phyloP scores from a whole-genome alignment of 2,329 filamentous ascomycete species.

The Talaromyces amestolkiae region DNA sequence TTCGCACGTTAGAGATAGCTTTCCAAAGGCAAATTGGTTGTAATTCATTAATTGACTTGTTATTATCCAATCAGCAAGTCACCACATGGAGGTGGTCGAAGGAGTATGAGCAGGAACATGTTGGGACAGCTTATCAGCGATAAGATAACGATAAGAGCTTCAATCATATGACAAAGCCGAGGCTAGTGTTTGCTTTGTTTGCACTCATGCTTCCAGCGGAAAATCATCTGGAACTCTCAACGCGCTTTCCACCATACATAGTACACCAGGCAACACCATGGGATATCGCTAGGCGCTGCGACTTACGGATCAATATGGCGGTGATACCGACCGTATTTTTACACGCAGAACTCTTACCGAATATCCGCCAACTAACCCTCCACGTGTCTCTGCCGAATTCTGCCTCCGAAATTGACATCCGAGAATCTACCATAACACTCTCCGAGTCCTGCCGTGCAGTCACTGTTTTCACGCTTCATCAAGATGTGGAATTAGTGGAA shows the following conservation, averaged over 20 bases:
- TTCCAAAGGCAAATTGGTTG: neutral
- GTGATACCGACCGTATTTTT: slow-evolving; percentile 37
- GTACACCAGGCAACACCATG: neutral
- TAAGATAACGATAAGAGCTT: slow-evolving; percentile 18
- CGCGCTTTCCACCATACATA: neutral
- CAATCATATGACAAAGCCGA: neutral
- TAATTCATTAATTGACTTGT: too few relatives aligned
- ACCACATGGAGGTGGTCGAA: neutral
- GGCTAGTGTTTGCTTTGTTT: slow-evolving; percentile 13
- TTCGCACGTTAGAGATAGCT: neutral
- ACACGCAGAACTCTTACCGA: slow-evolving; percentile 60
- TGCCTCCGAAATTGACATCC: slow-evolving; percentile 12
- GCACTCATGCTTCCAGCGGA: neutral
- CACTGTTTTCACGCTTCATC: slow-evolving; percentile 35
- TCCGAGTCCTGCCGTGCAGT: slow-evolving; percentile 37
- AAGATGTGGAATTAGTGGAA: slow-evolving; percentile 20
- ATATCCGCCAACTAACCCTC: slow-evolving; percentile 60
- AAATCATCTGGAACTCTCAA: neutral
- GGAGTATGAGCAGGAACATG: slow-evolving; percentile 3
- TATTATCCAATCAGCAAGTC: too few relatives aligned
- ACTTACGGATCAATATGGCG: neutral
- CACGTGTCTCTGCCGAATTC: slow-evolving; percentile 49
- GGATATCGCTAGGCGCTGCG: neutral
- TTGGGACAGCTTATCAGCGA: slow-evolving; percentile 16
- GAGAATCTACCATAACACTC: slow-evolving; percentile 28